These are phyloP conservation scores for Hortiboletus flavorubellus DNA, from an alignment of 768 basidiomycete genomes.

Conservation along the genomic window DNA sequence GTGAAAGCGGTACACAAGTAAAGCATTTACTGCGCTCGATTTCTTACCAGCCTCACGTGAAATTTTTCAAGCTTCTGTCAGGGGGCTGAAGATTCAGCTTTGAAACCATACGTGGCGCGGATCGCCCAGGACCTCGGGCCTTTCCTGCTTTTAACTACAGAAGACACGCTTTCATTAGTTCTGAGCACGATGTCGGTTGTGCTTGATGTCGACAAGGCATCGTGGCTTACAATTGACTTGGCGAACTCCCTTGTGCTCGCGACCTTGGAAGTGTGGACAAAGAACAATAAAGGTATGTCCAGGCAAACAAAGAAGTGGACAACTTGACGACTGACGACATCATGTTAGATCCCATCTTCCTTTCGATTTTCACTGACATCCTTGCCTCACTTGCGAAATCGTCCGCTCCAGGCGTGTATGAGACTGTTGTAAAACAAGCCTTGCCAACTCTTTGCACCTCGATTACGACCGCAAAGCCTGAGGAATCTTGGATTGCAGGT, in stretches of 20 bases:
- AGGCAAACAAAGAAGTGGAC: neutral
- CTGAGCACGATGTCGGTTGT: constrained; percentile 83
- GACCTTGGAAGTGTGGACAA: constrained; percentile 78
- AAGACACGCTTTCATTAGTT: constrained; percentile 86
- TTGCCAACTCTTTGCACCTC: constrained; percentile 70
- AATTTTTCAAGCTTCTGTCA: constrained; percentile 59
- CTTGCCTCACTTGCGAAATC: constrained; percentile 67
- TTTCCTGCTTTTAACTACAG: constrained; percentile 73
- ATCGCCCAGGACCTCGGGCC: constrained; percentile 83
- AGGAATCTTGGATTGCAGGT: constrained; percentile 72
- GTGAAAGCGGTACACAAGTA: constrained; percentile 94
- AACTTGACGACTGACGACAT: constrained; percentile 1
- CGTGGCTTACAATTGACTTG: constrained; percentile 68
- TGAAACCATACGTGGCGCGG: constrained; percentile 63
- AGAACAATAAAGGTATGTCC: constrained; percentile 74
- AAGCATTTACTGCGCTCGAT: constrained; percentile 20
- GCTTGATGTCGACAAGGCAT: constrained; percentile 66
- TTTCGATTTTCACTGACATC: constrained; percentile 82
- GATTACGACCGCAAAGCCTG: constrained; percentile 52
- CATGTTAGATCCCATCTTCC: constrained; percentile 77
- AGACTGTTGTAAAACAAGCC: constrained; percentile 66
- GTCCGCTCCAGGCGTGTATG: constrained; percentile 57
- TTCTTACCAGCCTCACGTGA: constrained; percentile 3
- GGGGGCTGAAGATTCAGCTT: constrained; percentile 51
- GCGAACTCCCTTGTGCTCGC: constrained; percentile 63